Base-by-base conservation (phyloP, 345 rosid species). In the Citrus cavaleriei region DNA sequence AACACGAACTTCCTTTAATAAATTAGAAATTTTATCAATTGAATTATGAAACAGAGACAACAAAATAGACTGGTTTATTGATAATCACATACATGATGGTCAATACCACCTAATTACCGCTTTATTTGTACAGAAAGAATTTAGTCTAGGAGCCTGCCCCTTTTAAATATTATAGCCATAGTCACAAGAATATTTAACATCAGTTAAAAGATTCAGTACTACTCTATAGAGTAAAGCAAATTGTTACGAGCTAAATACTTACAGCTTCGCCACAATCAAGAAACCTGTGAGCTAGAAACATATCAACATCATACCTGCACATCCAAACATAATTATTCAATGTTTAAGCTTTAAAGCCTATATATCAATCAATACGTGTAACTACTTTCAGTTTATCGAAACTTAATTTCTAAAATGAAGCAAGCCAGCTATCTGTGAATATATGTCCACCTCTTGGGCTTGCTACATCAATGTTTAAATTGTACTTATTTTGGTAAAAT, bases 261-360 rank as follows among this genome's bases (percentile, higher is more conserved):
- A 91, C 95, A 85, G 86, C 80, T 82, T 90, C 93, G 13, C 90
- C 93, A 6, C 91, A 84, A 68, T 66, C 38, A 73, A 88, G 79
- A 79, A 81, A 76, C 73, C 89, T 86, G 85, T 89, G 90, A 68
- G 79, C 78, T 18, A 89, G 81, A 77, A 90, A 90, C 81, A 55
- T 76, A 16, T 87, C 91, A 61, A 91, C 91, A 80, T 91, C 93
- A 60, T 91, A 91, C 93, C 95, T 88, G 88, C 83, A 83, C 57
- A 80, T 35, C 7, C 72, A 76, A 24, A 74, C 54, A 30, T 9
- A 83, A 37, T 61, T 34, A 67, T 32, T 49, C 18, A 28, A 75
- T 10, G 32, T 10, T 51, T 14, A 46, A 22, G 71, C 21, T 75
- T 30, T 28, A 22, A 51, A 10, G 62, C 18, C 51, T 54, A 32